Conservation (phyloP, 176 grass and related monocot species). For the Thinopyrum elongatum region DNA sequence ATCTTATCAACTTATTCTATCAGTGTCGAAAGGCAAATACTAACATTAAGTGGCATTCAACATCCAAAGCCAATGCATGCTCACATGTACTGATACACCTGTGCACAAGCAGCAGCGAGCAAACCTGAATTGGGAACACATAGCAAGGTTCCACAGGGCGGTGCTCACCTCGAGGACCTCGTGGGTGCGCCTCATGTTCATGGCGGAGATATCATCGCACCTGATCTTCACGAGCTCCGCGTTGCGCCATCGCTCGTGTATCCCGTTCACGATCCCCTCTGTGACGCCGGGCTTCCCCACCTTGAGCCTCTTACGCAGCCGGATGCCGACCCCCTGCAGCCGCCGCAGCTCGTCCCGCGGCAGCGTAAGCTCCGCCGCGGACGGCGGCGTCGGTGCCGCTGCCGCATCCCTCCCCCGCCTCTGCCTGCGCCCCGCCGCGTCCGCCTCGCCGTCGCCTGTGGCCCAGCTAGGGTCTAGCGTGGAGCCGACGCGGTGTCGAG, state of each 20-base stretch:
- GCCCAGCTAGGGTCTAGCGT: constrained; percentile 81
- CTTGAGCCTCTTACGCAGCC: constrained; percentile 53
- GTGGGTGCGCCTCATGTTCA: constrained; percentile 96
- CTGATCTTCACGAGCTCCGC: constrained; percentile 76
- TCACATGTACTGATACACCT: not conserved
- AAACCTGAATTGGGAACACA: not conserved
- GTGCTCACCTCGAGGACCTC: constrained; percentile 73
- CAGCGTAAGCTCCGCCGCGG: constrained; percentile 66
- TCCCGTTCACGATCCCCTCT: constrained; percentile 83
- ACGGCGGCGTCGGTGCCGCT: constrained; percentile 21
- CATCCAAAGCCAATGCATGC: not conserved
- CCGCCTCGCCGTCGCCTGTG: constrained; percentile 39
- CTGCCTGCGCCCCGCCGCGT: not conserved
- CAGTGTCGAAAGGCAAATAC: not conserved
- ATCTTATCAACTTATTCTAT: not conserved
- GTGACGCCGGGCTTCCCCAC: constrained; percentile 80
- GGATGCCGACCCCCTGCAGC: constrained; percentile 58
- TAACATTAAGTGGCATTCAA: not conserved
- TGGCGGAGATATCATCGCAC: constrained; percentile 74
- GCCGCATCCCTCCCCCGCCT: constrained; percentile 33
- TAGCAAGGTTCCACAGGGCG: constrained; percentile 1
- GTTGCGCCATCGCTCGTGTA: constrained; percentile 86
- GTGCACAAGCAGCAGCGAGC: not conserved
- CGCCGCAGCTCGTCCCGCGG: constrained; percentile 61
- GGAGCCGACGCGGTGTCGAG: constrained; percentile 56